These are phyloP conservation scores for Colletotrichum sp. DNA, from an alignment of 2,329 filamentous ascomycete species.

Conservation along the genomic window DNA sequence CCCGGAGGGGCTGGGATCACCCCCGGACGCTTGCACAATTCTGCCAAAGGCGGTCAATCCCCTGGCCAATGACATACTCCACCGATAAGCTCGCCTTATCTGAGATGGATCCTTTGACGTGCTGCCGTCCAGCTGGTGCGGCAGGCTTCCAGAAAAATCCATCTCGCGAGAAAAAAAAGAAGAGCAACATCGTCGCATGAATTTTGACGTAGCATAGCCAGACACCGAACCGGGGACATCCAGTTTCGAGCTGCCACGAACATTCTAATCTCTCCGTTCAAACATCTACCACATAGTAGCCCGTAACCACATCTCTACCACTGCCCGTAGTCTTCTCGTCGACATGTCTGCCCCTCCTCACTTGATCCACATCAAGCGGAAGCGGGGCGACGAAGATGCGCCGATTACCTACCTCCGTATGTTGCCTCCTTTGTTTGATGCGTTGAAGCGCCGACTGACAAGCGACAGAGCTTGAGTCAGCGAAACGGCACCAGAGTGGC, in stretches of 20 bases:
- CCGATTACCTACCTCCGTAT: constrained; percentile 62
- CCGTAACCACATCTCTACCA: neutral
- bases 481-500: constrained; percentile 58
- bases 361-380: constrained; percentile 66
- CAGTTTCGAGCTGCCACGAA: neutral
- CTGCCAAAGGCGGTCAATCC: neutral
- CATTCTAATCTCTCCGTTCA: neutral
- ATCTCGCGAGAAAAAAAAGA: neutral
- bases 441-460: neutral
- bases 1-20: neutral
- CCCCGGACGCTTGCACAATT: neutral
- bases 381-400: constrained; percentile 56
- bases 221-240: neutral
- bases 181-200: neutral
- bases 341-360: constrained; percentile 63
- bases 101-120: neutral
- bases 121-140: neutral
- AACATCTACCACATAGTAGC: neutral
- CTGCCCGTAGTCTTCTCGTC: neutral
- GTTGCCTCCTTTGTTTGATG: constrained; percentile 23
- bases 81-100: constrained; percentile 4
- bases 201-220: neutral
- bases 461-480: constrained; percentile 53
- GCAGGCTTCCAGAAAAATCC: constrained; percentile 12
- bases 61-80: neutral